Evolutionary conservation across 2,329 filamentous ascomycete species (phyloP), one percentile per base, ranked within the genome.

Genomic region (Cercospora sp.): DNA sequence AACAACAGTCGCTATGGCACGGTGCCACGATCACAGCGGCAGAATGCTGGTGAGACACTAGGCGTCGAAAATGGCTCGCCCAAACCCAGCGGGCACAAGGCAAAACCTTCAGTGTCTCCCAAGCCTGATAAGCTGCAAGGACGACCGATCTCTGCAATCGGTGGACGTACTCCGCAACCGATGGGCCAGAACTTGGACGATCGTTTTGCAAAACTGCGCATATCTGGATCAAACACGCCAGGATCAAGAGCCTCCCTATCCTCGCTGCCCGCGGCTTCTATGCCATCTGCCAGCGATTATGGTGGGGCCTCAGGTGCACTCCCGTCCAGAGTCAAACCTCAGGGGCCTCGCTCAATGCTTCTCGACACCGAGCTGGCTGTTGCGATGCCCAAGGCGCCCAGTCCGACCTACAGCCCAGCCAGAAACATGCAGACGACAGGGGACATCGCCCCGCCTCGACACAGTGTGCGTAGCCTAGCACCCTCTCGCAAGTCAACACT

Each of bases 401-500:
- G 89, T 74, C 90, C 91, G 7, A 91, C 91, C 3, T 94, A 93
- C 75, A 93, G 89, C 73, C 91, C 91, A n/a, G 89, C 89, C 1
- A 85, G 90, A 36, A 91, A 91, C 30, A 90, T 88, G 65, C 83
- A 90, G 4, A 88, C 89, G 3, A 87, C 86, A 26, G 88, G 89
- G 68, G 84, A 87, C 26, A 86, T 90, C 8, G 85, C 89, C 48
- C 84, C 89, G 2, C 90, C 90, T 1, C 84, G 89, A 26, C 89
- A 86, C 73, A 89, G 87, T 3, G 85, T 89, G 1, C 84, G 89
- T 16, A 88, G 87, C 70, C 84, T 89, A 75, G 89, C 88, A 61
- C 87, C 85, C 7, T 81, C 79, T 13, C 80, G 82, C 64, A 84
- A 88, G 53, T 87, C 85, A 33, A 90, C 89, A 0, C 76, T 78